Percentiles rank a stretch among this genome's conserved stretches.
Conservation (phyloP, 257 asterid species). For the Scutellaria minor region DNA sequence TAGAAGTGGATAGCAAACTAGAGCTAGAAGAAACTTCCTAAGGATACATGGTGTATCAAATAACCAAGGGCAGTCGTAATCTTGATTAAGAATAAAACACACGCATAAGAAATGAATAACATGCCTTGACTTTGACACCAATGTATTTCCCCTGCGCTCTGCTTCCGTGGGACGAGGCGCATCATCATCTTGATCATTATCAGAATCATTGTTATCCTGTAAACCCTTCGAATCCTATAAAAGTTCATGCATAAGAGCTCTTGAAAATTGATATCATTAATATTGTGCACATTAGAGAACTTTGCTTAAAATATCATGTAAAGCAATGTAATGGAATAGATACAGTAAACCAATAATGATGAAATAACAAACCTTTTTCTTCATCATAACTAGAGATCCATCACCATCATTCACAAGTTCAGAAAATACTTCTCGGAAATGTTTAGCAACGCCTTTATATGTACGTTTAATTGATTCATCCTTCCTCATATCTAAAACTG, state of each 20-base stretch:
- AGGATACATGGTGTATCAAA: conserved; percentile 14
- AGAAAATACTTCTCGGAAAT: conserved; percentile 94
- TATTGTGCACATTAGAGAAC: no score
- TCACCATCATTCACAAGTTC: conserved; percentile 99
- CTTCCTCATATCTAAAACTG: conserved; percentile 95
- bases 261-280: conserved; percentile 8
- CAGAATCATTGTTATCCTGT: conserved; percentile 73
- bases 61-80: conserved; percentile 17
- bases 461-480: conserved; percentile 99
- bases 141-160: conserved; percentile 90
- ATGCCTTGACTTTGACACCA: conserved; percentile 97
- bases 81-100: conserved; percentile 9
- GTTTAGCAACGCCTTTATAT: conserved; percentile 95
- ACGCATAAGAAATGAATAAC: conserved; percentile 31
- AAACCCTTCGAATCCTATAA: conserved; percentile 21
- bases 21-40: conserved; percentile 29
- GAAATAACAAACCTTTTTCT: conserved; percentile 78
- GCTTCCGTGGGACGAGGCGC: conserved; percentile 69
- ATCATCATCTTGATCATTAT: conserved; percentile 83
- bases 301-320: conserved; percentile 13
- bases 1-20: conserved; percentile 14
- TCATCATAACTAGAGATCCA: conserved; percentile 91
- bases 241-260: conserved; percentile 15
- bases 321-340: conserved; percentile 27
- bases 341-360: conserved; percentile 14